Conservation (phyloP, 2,329 filamentous ascomycete species). For the Beauveria medogensis region DNA sequence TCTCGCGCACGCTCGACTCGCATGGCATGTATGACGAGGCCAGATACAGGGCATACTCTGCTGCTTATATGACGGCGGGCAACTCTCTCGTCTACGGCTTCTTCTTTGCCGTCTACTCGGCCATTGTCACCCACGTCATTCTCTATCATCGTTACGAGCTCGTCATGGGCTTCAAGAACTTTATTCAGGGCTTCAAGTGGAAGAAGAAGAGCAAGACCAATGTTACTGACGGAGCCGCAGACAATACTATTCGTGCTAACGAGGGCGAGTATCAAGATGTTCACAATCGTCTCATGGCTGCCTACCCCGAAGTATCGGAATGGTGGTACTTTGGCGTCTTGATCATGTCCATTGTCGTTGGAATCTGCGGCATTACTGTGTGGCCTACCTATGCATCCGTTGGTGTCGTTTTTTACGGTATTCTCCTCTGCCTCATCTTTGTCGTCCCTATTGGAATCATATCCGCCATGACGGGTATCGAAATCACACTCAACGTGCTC, state of each 20-base stretch:
- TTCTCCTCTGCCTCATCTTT: conserved; percentile 32
- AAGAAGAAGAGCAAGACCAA: conserved; percentile 14
- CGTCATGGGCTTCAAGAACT: conserved; percentile 17
- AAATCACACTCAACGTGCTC: conserved; percentile 31
- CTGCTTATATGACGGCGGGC: conserved; percentile 17
- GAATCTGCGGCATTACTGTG: conserved; percentile 29
- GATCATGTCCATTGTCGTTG: conserved; percentile 26
- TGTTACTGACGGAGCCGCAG: not conserved
- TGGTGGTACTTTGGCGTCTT: conserved; percentile 34
- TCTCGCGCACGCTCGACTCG: conserved; percentile 40
- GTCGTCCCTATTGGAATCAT: conserved; percentile 35
- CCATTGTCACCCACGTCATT: conserved; percentile 22
- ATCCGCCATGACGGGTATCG: conserved; percentile 36
- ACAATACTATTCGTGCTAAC: conserved; percentile 11
- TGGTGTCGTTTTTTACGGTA: conserved; percentile 32
- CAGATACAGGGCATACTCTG: conserved; percentile 41
- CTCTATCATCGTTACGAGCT: conserved; percentile 26
- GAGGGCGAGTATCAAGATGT: conserved; percentile 31
- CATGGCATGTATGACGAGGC: conserved; percentile 41
- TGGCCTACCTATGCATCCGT: conserved; percentile 34
- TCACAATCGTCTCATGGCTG: conserved; percentile 26
- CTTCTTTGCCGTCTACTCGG: conserved; percentile 22
- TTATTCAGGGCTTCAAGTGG: conserved; percentile 19
- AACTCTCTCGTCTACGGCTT: conserved; percentile 24
- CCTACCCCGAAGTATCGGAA: conserved; percentile 28